These are phyloP conservation scores for Periconia sp. DNA, from an alignment of 2,329 filamentous ascomycete genomes.

Conservation along the genomic window DNA sequence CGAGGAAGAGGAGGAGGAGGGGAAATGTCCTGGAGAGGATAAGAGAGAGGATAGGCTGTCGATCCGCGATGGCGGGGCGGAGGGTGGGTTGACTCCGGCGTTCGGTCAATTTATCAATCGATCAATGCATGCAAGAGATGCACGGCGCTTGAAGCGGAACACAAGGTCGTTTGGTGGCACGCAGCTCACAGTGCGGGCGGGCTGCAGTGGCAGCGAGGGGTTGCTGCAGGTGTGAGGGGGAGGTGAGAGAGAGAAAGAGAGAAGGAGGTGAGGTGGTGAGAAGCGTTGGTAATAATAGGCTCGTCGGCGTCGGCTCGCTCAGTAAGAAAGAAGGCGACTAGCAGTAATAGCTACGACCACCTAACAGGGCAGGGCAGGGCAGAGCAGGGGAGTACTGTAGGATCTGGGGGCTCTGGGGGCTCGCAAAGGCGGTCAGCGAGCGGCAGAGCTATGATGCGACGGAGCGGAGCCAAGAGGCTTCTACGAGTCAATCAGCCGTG, in stretches of 20 bases:
- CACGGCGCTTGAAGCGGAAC: conserved; percentile 6
- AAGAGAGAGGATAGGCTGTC: conserved; percentile 19
- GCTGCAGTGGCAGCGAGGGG: neutral
- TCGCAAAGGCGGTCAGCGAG: neutral
- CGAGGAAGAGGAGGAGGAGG: conserved; percentile 11
- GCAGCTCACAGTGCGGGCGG: neutral
- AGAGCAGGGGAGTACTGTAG: conserved; percentile 1
- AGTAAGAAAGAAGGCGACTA: too few relatives aligned
- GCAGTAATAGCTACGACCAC: too few relatives aligned
- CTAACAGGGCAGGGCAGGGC: neutral
- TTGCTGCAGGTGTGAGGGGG: conserved; percentile 10
- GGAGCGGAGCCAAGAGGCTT: conserved; percentile 21
- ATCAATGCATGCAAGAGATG: neutral
- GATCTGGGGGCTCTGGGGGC: conserved; percentile 3
- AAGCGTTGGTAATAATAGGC: conserved; percentile 2
- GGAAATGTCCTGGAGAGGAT: conserved; percentile 13
- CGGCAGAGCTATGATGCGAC: conserved; percentile 2
- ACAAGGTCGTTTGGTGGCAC: neutral
- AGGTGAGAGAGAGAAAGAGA: conserved; percentile 20
- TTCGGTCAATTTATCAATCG: neutral
- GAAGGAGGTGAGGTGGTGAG: neutral
- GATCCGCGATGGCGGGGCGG: conserved; percentile 33
- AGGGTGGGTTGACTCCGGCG: conserved; percentile 1
- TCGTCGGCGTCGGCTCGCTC: neutral
- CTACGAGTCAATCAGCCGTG: conserved; percentile 26